Base-by-base conservation (phyloP, 352 stramenopile genomes). In the Pythium biforme region DNA sequence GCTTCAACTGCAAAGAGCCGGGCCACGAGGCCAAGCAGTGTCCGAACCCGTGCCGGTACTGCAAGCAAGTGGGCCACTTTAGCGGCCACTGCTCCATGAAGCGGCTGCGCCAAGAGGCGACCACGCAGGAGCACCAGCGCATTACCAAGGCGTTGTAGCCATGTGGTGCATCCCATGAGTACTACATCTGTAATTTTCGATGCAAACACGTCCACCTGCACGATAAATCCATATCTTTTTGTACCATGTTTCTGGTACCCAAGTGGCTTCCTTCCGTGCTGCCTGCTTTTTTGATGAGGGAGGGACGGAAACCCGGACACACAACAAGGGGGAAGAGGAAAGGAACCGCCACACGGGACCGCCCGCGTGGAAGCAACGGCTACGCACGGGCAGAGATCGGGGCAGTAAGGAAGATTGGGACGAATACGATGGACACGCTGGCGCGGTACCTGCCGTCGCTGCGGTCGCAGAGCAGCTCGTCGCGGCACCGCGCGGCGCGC, bases 1-100 rank as follows among this genome's bases (percentile, higher is more conserved):
- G 86, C 70, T 95, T 84, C 74, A 95, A 95, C 70, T 95, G 86
- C 79, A 90, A 92, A 62, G 67, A 90, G 57, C 74, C 81, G 22
- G 79, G 81, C 55, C 86, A 95, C 70, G 76, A 93, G 41, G 83
- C 86, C 37, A 88, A 86, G 48, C 72, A 81, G 43, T 95, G 86
- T 50, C 75, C 79, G 15, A 73, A 88, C 14, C 79, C 84, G 12
- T 95, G 86, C 54, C 81, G 83, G 20, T 94, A 94, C 66, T 95
- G 84, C 70, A 89, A 93, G 55, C 51, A 89, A 19, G 40, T 65
- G 4, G 83, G 76, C 29, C 86, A 95, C 64, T 94, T 83, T 54
- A 92, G 83, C 55, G 86, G 75, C 62, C 74, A 73, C 3, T 95
- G 86, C 72, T 61, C 59, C 51, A 89, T 89, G 72, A 89, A 90